phyloP scores from a whole-genome alignment of 2,329 filamentous ascomycete species.

The Beauveria australis region DNA sequence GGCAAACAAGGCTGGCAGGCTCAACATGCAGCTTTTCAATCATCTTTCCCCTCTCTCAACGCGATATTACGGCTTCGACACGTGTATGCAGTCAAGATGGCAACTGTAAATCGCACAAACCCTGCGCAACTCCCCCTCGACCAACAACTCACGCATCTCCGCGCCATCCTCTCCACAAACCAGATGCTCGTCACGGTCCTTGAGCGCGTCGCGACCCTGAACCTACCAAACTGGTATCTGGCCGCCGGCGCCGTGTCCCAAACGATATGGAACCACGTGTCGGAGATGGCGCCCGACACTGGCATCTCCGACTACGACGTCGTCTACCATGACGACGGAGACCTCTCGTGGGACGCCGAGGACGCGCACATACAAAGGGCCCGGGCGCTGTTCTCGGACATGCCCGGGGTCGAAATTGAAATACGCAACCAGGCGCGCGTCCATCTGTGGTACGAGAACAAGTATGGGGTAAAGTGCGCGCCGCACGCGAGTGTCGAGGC shows the following conservation, averaged over 20 bases:
- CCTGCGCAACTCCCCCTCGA: conserved; percentile 20
- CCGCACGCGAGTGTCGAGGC: conserved; percentile 23
- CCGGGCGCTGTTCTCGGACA: conserved; percentile 21
- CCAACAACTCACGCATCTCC: conserved; percentile 19
- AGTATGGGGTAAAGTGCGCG: conserved; percentile 23
- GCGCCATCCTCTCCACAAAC: conserved; percentile 19
- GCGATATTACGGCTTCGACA: neutral
- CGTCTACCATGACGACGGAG: conserved; percentile 25
- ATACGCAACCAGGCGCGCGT: conserved; percentile 32
- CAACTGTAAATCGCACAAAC: conserved; percentile 7
- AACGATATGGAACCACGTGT: conserved; percentile 29
- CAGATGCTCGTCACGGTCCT: conserved; percentile 22
- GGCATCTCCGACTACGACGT: conserved; percentile 31
- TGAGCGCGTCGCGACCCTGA: conserved; percentile 18
- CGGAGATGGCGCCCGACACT: conserved; percentile 20
- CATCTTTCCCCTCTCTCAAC: neutral
- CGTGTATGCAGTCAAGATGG: neutral
- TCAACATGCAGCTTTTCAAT: neutral
- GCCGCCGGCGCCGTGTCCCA: conserved; percentile 28
- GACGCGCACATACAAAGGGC: conserved; percentile 25
- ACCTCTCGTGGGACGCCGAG: conserved; percentile 29
- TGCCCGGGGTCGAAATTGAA: conserved; percentile 23
- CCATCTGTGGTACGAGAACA: conserved; percentile 28
- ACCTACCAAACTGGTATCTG: conserved; percentile 27
- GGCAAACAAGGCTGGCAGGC: neutral